phyloP scores from a whole-genome alignment of 257 asterid genomes.

The Anisodus acutangulus region DNA sequence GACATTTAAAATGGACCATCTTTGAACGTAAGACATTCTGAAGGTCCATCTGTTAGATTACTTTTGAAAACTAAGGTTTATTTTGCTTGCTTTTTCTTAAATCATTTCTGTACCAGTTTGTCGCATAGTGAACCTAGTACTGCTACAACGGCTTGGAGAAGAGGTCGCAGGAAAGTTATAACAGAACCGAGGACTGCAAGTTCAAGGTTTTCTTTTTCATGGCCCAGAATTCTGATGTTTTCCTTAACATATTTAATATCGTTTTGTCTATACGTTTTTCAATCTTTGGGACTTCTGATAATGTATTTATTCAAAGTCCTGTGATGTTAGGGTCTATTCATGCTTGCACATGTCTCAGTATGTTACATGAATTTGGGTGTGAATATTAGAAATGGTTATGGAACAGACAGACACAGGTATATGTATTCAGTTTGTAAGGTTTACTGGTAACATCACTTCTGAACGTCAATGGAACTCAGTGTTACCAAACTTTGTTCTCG shows the following conservation, averaged over 20 bases:
- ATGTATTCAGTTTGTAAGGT: conserved; percentile 12
- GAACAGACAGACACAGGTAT: background rate
- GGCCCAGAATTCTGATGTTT: background rate
- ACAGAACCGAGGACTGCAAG: conserved; percentile 93
- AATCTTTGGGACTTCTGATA: background rate
- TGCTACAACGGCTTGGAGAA: conserved; percentile 88
- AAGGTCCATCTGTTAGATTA: background rate
- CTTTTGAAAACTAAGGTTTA: background rate
- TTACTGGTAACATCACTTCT: background rate
- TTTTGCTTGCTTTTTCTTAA: conserved; percentile 26
- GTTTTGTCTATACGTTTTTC: background rate
- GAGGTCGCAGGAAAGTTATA: conserved; percentile 87
- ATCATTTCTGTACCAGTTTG: conserved; percentile 57
- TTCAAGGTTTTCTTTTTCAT: conserved; percentile 68
- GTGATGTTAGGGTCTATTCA: conserved; percentile 7
- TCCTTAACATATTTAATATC: background rate
- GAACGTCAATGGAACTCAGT: background rate
- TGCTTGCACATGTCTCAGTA: conserved; percentile 5
- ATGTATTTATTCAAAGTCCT: background rate
- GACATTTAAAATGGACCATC: background rate
- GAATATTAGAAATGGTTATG: background rate
- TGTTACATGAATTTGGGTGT: conserved; percentile 5
- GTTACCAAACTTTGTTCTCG: background rate
- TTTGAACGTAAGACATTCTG: background rate
- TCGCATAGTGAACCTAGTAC: conserved; percentile 89